Percentiles rank a stretch among this genome's conserved stretches.
Evolutionary conservation across 23 red algal genomes (phyloP).

Genomic region (Gracilaria vermiculophylla): DNA sequence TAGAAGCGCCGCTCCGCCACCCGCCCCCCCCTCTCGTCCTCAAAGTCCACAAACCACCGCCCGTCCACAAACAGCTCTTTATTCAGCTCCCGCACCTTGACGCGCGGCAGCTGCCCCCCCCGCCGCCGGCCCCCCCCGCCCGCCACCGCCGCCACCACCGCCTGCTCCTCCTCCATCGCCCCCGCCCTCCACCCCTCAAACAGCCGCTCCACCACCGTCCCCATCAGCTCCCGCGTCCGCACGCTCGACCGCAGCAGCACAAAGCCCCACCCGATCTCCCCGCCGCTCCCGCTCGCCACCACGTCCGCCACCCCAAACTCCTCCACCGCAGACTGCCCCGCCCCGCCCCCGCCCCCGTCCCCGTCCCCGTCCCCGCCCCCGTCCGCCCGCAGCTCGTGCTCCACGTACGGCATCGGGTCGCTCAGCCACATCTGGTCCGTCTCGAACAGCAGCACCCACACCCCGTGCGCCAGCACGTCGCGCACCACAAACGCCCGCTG

Average conservation of each 20-base stretch:
- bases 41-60: conserved; percentile 57
- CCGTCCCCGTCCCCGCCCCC: background rate
- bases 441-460: conserved; percentile 57
- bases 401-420: conserved; percentile 62
- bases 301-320: conserved; percentile 28
- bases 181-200: background rate
- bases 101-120: background rate
- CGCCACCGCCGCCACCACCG: conserved; percentile 37
- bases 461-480: conserved; percentile 43
- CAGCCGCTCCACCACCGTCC: conserved; percentile 26
- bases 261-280: conserved; percentile 46
- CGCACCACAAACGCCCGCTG: conserved; percentile 48
- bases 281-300: conserved; percentile 35
- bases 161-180: conserved; percentile 57
- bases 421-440: conserved; percentile 70
- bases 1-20: conserved; percentile 16
- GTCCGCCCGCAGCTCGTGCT: conserved; percentile 2
- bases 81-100: conserved; percentile 15
- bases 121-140: background rate
- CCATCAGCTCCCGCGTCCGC: conserved; percentile 20
- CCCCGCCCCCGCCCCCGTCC: background rate
- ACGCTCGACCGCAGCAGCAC: conserved; percentile 46
- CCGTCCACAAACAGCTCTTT: conserved; percentile 46
- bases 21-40: conserved; percentile 1
- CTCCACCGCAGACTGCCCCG: background rate